A percentile compares a stretch with the other conserved stretches of the same genome.
Conservation (phyloP, 495 filamentous ascomycete genomes). For the Haplographium delicatum region DNA sequence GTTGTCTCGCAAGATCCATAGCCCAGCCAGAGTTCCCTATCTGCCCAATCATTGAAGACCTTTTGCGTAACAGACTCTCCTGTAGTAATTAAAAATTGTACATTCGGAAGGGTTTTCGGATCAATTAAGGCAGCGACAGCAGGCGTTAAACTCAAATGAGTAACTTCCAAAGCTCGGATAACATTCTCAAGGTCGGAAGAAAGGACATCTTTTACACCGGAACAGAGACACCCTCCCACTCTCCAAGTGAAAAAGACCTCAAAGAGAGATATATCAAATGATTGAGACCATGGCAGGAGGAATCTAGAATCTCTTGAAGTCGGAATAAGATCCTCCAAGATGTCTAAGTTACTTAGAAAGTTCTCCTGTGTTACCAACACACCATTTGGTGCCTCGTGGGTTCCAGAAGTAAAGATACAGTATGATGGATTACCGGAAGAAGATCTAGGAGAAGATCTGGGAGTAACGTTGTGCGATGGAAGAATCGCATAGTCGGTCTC, state of each 20-base stretch:
- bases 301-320: slow-evolving; percentile 40
- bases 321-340: slow-evolving; percentile 56
- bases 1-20: slow-evolving; percentile 72
- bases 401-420: slow-evolving; percentile 36
- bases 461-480: slow-evolving; percentile 24
- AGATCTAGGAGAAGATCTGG: neutral
- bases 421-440: slow-evolving; percentile 31
- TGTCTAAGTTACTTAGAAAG: slow-evolving; percentile 60
- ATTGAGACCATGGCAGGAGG: slow-evolving; percentile 67
- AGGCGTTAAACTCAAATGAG: slow-evolving; percentile 74
- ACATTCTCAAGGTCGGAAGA: slow-evolving; percentile 57
- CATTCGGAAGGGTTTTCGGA: slow-evolving; percentile 55
- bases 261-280: slow-evolving; percentile 74
- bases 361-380: slow-evolving; percentile 64
- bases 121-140: slow-evolving; percentile 65
- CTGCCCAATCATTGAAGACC: slow-evolving; percentile 61
- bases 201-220: slow-evolving; percentile 57
- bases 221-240: slow-evolving; percentile 66
- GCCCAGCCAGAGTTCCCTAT: slow-evolving; percentile 60
- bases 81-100: slow-evolving; percentile 62
- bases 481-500: slow-evolving; percentile 6
- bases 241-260: slow-evolving; percentile 78
- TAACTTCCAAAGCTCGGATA: slow-evolving; percentile 53
- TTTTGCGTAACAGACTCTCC: slow-evolving; percentile 66
- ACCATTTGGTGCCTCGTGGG: slow-evolving; percentile 58